phyloP scores from a whole-genome alignment of 768 basidiomycete species.

The Hypholoma fasciculare region DNA sequence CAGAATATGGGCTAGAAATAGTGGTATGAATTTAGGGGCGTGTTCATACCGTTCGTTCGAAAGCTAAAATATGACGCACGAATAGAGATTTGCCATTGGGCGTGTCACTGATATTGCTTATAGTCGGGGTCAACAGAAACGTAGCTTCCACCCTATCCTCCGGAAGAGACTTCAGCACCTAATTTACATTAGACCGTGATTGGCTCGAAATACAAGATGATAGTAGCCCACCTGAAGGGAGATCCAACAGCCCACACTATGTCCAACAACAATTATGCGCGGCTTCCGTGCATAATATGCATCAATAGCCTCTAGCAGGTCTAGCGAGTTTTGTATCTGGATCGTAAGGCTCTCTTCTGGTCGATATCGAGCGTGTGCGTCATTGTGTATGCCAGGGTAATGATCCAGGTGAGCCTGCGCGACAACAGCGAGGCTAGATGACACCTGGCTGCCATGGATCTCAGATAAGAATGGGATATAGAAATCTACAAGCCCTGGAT shows the following conservation, averaged over 20 bases:
- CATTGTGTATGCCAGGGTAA: conserved; percentile 36
- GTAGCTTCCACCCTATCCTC: conserved; percentile 33
- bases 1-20: conserved; percentile 45
- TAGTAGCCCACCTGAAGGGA: conserved; percentile 44
- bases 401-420: conserved; percentile 68
- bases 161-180: conserved; percentile 54
- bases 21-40: neutral
- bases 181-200: neutral
- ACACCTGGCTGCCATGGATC: conserved; percentile 38
- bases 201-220: neutral
- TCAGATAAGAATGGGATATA: conserved; percentile 64
- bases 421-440: conserved; percentile 48
- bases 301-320: conserved; percentile 48
- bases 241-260: conserved; percentile 78
- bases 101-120: conserved; percentile 60
- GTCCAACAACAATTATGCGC: conserved; percentile 53
- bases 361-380: conserved; percentile 13
- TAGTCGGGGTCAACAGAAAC: conserved; percentile 72
- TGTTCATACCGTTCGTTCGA: too few relatives aligned
- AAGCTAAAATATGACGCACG: conserved; percentile 36
- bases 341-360: conserved; percentile 36
- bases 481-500: conserved; percentile 64
- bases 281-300: conserved; percentile 29
- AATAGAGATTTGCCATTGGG: conserved; percentile 63
- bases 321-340: conserved; percentile 57